Conservation (phyloP, 805 yeast species). For the Saccharomyces kudriavzevii region DNA sequence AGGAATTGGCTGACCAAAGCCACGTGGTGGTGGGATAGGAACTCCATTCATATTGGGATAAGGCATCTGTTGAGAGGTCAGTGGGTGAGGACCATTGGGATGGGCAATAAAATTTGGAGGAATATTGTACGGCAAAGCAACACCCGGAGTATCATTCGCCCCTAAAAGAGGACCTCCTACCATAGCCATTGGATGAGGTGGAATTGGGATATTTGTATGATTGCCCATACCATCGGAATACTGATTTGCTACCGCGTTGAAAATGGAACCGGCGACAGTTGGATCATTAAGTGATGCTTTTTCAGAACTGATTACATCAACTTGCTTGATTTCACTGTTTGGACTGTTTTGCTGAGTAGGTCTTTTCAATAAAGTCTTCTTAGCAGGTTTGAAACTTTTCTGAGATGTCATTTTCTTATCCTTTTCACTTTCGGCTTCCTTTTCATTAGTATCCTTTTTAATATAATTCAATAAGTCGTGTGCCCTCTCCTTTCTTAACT, state of each 20-base stretch:
- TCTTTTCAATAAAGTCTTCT: neutral
- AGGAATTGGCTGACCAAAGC: slow-evolving; percentile 5
- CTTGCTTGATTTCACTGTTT: neutral
- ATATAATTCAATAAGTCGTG: slow-evolving; percentile 40
- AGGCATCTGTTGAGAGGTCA: slow-evolving; percentile 6
- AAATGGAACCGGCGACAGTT: slow-evolving; percentile 26
- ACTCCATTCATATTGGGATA: neutral
- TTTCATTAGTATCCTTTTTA: slow-evolving; percentile 27
- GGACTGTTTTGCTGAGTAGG: neutral
- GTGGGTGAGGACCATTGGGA: neutral
- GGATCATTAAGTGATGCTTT: slow-evolving; percentile 11
- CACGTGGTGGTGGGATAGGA: slow-evolving; percentile 4
- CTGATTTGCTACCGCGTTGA: slow-evolving; percentile 30
- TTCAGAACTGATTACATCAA: slow-evolving; percentile 14
- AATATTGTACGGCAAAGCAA: slow-evolving; percentile 23
- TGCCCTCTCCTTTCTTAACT: slow-evolving; percentile 28
- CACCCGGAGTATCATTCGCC: slow-evolving; percentile 8
- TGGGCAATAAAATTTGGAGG: slow-evolving; percentile 14
- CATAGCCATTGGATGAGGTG: slow-evolving; percentile 6
- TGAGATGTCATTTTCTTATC: neutral
- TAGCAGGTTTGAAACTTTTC: neutral
- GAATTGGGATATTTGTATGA: slow-evolving; percentile 1
- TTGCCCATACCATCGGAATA: slow-evolving; percentile 8
- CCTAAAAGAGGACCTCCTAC: slow-evolving; percentile 2
- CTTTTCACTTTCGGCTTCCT: neutral